Conservation (phyloP, 2,329 filamentous ascomycete genomes). For the Aspergillus sp. region DNA sequence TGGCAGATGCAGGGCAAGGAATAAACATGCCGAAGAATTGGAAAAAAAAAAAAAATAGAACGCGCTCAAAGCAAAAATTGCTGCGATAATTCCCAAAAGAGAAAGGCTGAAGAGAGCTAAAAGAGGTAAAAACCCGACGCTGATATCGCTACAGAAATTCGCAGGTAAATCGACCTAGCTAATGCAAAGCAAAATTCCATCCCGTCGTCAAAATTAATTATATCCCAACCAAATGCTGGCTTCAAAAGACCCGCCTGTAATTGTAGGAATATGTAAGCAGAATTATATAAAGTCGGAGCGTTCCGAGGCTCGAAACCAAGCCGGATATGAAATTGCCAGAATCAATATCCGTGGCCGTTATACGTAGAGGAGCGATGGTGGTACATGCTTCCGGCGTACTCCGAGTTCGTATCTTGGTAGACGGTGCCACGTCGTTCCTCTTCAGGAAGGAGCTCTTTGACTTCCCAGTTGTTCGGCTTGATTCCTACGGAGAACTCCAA, state of each 20-base stretch:
- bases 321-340: neutral
- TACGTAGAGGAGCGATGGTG: slow-evolving; percentile 42
- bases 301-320: neutral
- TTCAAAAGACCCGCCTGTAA: neutral
- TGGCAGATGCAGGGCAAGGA: neutral
- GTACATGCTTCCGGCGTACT: slow-evolving; percentile 47
- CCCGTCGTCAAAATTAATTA: neutral
- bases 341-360: slow-evolving; percentile 37
- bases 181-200: neutral
- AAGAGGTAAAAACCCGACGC: neutral
- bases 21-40: neutral
- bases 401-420: slow-evolving; percentile 61
- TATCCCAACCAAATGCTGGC: neutral
- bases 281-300: neutral
- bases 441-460: slow-evolving; percentile 84
- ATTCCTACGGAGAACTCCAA: slow-evolving; percentile 97
- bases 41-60: neutral
- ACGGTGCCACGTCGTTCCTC: slow-evolving; percentile 74
- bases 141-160: neutral
- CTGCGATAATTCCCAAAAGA: neutral
- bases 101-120: neutral
- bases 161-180: too few relatives aligned
- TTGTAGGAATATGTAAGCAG: neutral
- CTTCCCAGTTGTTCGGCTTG: slow-evolving; percentile 96
- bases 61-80: neutral